These are phyloP conservation scores for Diplotaxis tenuifolia DNA, from an alignment of 345 rosid genomes.

Conservation along the genomic window DNA sequence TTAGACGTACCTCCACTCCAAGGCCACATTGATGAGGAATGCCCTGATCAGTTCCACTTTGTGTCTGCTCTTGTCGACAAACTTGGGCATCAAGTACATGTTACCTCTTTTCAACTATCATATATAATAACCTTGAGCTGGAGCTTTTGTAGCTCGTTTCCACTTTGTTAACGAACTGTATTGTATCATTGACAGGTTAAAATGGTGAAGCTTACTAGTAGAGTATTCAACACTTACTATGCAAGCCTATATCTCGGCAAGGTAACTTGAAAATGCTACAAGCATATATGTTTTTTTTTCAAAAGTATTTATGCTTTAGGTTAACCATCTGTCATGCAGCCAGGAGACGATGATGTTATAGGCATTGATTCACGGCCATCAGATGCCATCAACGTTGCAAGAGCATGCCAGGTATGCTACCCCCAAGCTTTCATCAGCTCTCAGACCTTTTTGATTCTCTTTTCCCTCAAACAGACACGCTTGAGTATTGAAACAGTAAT, in stretches of 20 bases:
- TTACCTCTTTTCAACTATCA: not conserved
- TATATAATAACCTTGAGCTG: not conserved
- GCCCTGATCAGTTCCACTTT: slow-evolving; percentile 74
- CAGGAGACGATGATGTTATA: slow-evolving; percentile 52
- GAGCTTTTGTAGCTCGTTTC: not conserved
- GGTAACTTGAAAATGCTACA: slow-evolving; percentile 43
- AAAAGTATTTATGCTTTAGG: slow-evolving; percentile 9
- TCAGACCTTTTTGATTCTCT: not conserved
- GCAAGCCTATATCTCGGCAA: slow-evolving; percentile 67
- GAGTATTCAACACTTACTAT: slow-evolving; percentile 63
- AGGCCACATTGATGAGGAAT: slow-evolving; percentile 59
- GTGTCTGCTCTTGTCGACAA: slow-evolving; percentile 52
- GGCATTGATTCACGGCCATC: slow-evolving; percentile 82
- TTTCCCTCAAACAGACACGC: not conserved
- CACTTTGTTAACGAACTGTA: not conserved
- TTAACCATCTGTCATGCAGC: slow-evolving; percentile 50
- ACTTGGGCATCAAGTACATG: slow-evolving; percentile 66
- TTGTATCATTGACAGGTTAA: slow-evolving; percentile 54
- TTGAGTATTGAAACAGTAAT: not conserved
- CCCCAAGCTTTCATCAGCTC: not conserved
- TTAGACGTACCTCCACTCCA: slow-evolving; percentile 39
- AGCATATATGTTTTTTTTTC: not conserved
- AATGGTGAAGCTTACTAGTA: slow-evolving; percentile 81
- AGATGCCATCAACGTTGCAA: slow-evolving; percentile 85
- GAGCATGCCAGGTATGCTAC: slow-evolving; percentile 35